Conservation (phyloP, 1,284 basidiomycete species). For the Cystobasidium sp. region DNA sequence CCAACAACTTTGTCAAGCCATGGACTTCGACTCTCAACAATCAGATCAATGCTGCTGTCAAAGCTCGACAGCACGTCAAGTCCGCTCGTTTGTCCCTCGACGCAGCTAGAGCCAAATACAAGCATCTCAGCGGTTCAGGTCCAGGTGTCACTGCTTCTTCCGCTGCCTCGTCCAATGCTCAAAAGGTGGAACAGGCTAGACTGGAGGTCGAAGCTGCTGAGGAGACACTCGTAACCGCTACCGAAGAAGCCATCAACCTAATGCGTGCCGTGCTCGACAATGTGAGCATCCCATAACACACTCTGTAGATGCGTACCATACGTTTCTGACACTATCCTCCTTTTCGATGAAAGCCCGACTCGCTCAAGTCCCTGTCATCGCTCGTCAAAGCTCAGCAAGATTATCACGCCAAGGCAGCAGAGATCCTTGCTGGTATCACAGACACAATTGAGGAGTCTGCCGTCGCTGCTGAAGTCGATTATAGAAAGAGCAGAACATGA, state of each 20-base stretch:
- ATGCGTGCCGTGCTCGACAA: conserved; percentile 99
- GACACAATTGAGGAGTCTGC: conserved; percentile 37
- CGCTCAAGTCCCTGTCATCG: conserved; percentile 88
- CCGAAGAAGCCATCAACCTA: conserved; percentile 93
- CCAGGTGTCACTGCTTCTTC: conserved; percentile 9
- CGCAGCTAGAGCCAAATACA: conserved; percentile 68
- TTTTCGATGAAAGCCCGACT: conserved; percentile 67
- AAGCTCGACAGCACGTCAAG: conserved; percentile 84
- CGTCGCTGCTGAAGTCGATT: conserved; percentile 44
- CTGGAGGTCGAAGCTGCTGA: conserved; percentile 84
- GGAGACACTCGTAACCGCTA: conserved; percentile 93
- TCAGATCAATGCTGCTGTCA: conserved; percentile 82
- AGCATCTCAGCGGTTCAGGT: conserved; percentile 31
- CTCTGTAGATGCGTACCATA: not conserved
- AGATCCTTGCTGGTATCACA: conserved; percentile 67
- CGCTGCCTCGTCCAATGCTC: conserved; percentile 56
- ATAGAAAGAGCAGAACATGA: conserved; percentile 43
- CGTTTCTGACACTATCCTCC: not conserved
- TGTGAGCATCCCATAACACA: conserved; percentile 61
- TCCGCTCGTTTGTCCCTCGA: conserved; percentile 78
- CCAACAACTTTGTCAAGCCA: conserved; percentile 77
- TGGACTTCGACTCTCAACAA: conserved; percentile 86
- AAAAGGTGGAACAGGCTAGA: conserved; percentile 83
- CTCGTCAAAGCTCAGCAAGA: conserved; percentile 87
- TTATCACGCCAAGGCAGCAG: conserved; percentile 81